These are phyloP conservation scores for Metarhizium album DNA, from an alignment of 2,329 filamentous ascomycete species.

Conservation along the genomic window DNA sequence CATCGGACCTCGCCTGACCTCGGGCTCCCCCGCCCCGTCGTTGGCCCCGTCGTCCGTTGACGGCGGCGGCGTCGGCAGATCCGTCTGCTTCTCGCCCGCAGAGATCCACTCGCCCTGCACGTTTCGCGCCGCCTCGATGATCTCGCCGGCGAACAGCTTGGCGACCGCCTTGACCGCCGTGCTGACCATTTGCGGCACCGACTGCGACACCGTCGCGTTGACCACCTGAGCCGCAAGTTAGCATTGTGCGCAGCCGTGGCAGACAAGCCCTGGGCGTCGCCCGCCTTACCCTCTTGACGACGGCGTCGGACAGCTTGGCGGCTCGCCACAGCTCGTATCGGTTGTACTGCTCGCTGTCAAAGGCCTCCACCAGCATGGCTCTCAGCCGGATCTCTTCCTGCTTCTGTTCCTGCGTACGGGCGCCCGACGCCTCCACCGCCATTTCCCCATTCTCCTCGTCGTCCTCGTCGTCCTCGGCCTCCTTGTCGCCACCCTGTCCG, in stretches of 20 bases:
- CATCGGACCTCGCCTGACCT: constrained; percentile 42
- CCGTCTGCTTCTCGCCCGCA: constrained; percentile 46
- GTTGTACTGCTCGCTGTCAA: constrained; percentile 56
- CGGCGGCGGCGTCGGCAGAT: constrained; percentile 33
- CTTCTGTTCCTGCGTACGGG: constrained; percentile 56
- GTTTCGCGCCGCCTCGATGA: constrained; percentile 60
- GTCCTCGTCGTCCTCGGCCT: constrained; percentile 45
- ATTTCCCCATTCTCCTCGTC: constrained; percentile 47
- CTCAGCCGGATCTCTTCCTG: constrained; percentile 47
- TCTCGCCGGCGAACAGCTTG: constrained; percentile 66
- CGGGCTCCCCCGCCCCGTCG: constrained; percentile 16
- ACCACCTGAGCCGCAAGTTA: constrained; percentile 41
- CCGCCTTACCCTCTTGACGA: constrained; percentile 52
- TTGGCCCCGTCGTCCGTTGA: constrained; percentile 21
- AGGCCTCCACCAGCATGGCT: constrained; percentile 52
- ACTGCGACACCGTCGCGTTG: constrained; percentile 72
- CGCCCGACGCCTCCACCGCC: constrained; percentile 46
- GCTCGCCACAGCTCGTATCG: constrained; percentile 63
- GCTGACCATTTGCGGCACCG: constrained; percentile 61
- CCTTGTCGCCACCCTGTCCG: constrained; percentile 33
- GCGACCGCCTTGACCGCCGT: constrained; percentile 66
- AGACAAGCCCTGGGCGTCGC: not conserved
- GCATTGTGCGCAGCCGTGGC: not conserved
- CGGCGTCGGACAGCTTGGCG: constrained; percentile 55
- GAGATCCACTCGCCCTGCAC: constrained; percentile 63